Base-by-base conservation (phyloP, 495 filamentous ascomycete species). In the Penicillium herquei region DNA sequence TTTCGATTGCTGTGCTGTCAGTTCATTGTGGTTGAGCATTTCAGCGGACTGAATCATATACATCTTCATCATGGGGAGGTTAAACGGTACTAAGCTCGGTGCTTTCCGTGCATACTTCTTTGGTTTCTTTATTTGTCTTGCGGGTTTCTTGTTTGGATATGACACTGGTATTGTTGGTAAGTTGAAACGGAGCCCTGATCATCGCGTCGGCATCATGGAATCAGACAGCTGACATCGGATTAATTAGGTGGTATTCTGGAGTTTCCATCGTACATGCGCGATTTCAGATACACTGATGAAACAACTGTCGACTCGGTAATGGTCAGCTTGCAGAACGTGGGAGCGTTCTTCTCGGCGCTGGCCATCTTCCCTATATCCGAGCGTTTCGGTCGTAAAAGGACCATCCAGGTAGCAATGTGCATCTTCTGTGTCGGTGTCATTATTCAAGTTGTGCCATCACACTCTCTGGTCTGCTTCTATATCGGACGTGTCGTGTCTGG, bases 401-500 rank as follows among this genome's bases (percentile, higher is more conserved):
- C 77, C 1, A 68, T 81, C 35, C 69, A 69, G 12, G 50, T 68
- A 3, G 66, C 71, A 6, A 77, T 76, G 35, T 34, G 61, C 4
- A 65, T 81, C 26, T 81, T 81, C 64, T 68, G 57, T 50, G 49
- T 75, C 45, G 78, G 78, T 18, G 74, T 67, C 17, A 65, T 80
- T 32, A 48, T 81, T 8, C 76, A 80, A 44, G 67, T 72, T 0
- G 55, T 71, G 31, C 70, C 73, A 7, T 75, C 74, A 0, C 70
- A 76, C 50, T 76, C 73, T 0, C 58, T 81, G 3, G 71, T 65
- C 6, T 73, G 72, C 31, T 79, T 75, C 60, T 80, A 81, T 46
- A 71, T 70, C 7, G 75, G 70, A 4, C 69, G 82, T 39, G 69
- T 83, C 6, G 67, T 85, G n/a, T 71, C 75, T 1, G 82, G 82